Conservation (phyloP, 2,329 filamentous ascomycete genomes). For the Westerdykella ornata region DNA sequence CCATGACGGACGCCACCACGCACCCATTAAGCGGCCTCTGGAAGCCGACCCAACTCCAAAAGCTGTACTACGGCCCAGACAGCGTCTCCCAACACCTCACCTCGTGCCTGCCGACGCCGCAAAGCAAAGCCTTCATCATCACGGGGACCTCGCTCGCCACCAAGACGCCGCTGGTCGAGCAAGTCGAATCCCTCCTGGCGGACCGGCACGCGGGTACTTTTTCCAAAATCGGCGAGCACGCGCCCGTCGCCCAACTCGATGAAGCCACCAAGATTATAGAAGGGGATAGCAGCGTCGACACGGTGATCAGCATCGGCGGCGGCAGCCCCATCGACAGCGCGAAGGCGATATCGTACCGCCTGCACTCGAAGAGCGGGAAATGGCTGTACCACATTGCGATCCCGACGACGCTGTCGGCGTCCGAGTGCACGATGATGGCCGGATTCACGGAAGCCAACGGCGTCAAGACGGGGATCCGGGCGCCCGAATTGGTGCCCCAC, state of each 20-base stretch:
- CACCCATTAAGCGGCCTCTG: conserved; percentile 46
- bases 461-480: conserved; percentile 45
- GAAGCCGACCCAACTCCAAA: conserved; percentile 46
- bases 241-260: conserved; percentile 49
- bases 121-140: conserved; percentile 53
- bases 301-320: conserved; percentile 50
- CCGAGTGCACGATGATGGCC: conserved; percentile 50
- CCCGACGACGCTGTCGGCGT: conserved; percentile 42
- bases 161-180: conserved; percentile 48
- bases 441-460: conserved; percentile 48
- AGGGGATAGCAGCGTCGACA: conserved; percentile 45
- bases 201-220: conserved; percentile 49
- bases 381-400: conserved; percentile 37
- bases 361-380: conserved; percentile 30
- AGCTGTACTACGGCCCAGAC: conserved; percentile 46
- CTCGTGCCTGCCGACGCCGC: conserved; percentile 38
- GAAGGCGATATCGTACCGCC: conserved; percentile 35
- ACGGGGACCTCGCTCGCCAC: conserved; percentile 49
- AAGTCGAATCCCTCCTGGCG: conserved; percentile 46
- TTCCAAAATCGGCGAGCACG: conserved; percentile 50
- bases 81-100: conserved; percentile 45
- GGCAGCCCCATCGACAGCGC: conserved; percentile 49
- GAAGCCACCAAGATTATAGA: conserved; percentile 45
- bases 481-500: conserved; percentile 40
- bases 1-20: conserved; percentile 40